Evolutionary conservation across 805 yeast genomes (phyloP).

Genomic region (Scheffersomyces spartinae): DNA sequence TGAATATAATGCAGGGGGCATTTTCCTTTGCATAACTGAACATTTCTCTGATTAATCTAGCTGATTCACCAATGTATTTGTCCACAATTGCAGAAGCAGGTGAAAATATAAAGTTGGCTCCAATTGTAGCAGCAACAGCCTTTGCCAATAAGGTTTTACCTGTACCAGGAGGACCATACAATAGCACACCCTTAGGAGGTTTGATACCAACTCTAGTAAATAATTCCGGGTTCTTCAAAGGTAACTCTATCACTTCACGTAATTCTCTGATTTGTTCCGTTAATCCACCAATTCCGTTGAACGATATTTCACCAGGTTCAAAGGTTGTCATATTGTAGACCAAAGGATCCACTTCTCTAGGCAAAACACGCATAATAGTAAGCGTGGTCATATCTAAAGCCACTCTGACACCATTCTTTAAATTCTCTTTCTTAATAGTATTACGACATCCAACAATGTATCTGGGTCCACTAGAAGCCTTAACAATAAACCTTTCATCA

Average conservation of each 20-base stretch:
- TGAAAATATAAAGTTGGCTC: conserved; percentile 95
- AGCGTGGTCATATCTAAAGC: conserved; percentile 96
- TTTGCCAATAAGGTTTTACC: conserved; percentile 94
- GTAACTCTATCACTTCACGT: conserved; percentile 95
- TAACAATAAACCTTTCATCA: conserved; percentile 89
- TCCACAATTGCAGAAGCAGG: conserved; percentile 98
- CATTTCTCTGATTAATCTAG: conserved; percentile 94
- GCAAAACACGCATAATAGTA: conserved; percentile 93
- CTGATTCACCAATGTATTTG: conserved; percentile 96
- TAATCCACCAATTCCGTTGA: conserved; percentile 92
- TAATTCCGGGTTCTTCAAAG: conserved; percentile 92
- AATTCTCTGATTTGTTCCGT: conserved; percentile 92
- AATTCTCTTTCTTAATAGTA: conserved; percentile 69
- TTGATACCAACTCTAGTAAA: conserved; percentile 93
- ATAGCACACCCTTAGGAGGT: conserved; percentile 95
- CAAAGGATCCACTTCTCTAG: conserved; percentile 95
- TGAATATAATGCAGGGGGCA: conserved; percentile 94
- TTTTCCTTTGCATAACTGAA: conserved; percentile 96
- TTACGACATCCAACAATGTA: conserved; percentile 96
- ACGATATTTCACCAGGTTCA: conserved; percentile 95
- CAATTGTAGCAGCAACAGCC: conserved; percentile 97
- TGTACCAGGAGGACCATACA: conserved; percentile 98
- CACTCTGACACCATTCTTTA: conserved; percentile 91
- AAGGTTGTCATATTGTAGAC: conserved; percentile 97
- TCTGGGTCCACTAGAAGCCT: conserved; percentile 95